These are phyloP conservation scores for Ceratobasidium sp. DNA, from an alignment of 1,284 basidiomycete species.

Conservation along the genomic window DNA sequence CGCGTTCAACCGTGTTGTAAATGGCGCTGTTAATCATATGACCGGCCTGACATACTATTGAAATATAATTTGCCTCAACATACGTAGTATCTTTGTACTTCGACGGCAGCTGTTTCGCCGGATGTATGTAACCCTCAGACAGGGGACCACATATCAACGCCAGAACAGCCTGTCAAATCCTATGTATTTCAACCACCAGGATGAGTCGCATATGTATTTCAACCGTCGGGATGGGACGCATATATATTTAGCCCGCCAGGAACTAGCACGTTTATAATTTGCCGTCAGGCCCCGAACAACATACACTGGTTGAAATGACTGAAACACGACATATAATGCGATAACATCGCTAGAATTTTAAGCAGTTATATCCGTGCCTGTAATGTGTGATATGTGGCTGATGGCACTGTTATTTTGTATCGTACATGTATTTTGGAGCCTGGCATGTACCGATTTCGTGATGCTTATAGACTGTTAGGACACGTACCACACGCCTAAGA, in stretches of 20 bases:
- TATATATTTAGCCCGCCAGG: too few species aligned
- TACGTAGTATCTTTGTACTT: too few species aligned
- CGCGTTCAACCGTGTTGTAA: too few species aligned
- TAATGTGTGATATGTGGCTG: background rate
- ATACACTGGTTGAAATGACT: background rate
- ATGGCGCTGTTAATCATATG: too few species aligned
- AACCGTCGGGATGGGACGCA: too few species aligned
- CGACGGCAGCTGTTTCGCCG: too few species aligned
- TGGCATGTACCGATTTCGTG: background rate
- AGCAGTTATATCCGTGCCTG: background rate
- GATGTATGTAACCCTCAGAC: too few species aligned
- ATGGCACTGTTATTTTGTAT: conserved; percentile 3
- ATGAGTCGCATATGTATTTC: background rate
- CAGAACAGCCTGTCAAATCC: background rate
- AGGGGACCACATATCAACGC: too few species aligned
- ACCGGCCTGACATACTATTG: too few species aligned
- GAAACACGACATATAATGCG: background rate
- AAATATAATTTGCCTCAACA: too few species aligned
- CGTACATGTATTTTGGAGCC: background rate
- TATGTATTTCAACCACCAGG: too few species aligned
- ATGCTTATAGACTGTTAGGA: background rate
- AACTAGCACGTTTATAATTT: background rate
- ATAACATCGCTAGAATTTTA: background rate
- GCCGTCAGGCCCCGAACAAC: background rate
- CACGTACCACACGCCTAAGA: conserved; percentile 44